phyloP scores from a whole-genome alignment of 306 rosid species.

The Dryas octopetala region DNA sequence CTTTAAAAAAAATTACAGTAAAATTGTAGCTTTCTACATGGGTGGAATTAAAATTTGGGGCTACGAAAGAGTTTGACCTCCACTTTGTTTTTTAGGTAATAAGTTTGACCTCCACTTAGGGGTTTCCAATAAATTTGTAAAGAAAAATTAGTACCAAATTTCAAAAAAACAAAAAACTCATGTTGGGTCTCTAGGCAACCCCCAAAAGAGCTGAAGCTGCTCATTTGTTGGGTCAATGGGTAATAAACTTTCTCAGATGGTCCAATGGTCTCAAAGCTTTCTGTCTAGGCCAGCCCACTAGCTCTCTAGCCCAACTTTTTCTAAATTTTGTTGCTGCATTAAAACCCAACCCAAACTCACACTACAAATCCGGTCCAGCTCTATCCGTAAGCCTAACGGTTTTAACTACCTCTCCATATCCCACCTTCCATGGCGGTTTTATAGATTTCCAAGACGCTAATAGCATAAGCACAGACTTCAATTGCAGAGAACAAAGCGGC shows the following conservation, averaged over 20 bases:
- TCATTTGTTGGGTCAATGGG: too few species aligned
- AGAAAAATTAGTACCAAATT: too few species aligned
- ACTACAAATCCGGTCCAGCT: not conserved
- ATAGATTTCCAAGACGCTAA: not conserved
- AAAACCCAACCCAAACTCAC: not conserved
- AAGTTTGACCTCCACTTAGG: too few species aligned
- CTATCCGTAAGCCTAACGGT: constrained; percentile 15
- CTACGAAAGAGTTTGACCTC: too few species aligned
- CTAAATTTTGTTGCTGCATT: not conserved
- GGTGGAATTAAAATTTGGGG: too few species aligned
- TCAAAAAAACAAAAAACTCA: not conserved
- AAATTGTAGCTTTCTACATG: too few species aligned
- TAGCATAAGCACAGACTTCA: not conserved
- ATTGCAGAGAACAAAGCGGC: constrained; percentile 5
- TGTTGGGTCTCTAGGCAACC: not conserved
- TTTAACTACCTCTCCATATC: constrained; percentile 17
- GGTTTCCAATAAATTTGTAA: too few species aligned
- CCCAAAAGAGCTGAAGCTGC: too few species aligned
- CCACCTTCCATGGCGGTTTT: constrained; percentile 8
- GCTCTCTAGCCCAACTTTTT: not conserved
- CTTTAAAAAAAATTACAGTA: too few species aligned
- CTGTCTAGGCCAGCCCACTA: not conserved
- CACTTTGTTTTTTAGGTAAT: too few species aligned
- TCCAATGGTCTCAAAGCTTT: not conserved
- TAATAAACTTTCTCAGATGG: not conserved